These are phyloP conservation scores for Neoboletus brunneissimus DNA, from an alignment of 768 basidiomycete genomes.

Conservation along the genomic window DNA sequence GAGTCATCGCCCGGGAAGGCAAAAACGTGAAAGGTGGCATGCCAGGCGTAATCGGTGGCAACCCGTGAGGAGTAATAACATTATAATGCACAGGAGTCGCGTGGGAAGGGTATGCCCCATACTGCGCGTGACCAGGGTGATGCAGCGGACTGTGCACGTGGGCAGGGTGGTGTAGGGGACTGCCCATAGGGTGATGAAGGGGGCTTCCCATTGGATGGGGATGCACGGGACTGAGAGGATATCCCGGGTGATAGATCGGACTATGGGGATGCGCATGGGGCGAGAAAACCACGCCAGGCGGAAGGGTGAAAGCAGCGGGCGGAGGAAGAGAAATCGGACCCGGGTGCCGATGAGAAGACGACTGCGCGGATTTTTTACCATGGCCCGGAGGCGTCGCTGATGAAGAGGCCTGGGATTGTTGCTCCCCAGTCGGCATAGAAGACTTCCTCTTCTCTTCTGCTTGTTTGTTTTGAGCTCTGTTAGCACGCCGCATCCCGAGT, in stretches of 20 bases:
- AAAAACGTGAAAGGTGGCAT: slow-evolving; percentile 95
- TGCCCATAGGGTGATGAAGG: slow-evolving; percentile 40
- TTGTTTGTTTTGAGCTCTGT: slow-evolving; percentile 19
- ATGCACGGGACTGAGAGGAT: slow-evolving; percentile 30
- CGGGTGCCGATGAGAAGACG: slow-evolving; percentile 53
- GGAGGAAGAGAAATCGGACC: slow-evolving; percentile 71
- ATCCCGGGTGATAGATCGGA: slow-evolving; percentile 39
- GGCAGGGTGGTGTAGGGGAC: slow-evolving; percentile 31
- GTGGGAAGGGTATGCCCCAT: slow-evolving; percentile 26
- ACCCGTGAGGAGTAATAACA: slow-evolving; percentile 67
- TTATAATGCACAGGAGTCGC: slow-evolving; percentile 27
- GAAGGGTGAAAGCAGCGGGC: slow-evolving; percentile 45
- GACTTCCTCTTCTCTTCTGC: slow-evolving; percentile 25
- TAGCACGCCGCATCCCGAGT: slow-evolving; percentile 31
- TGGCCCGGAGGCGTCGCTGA: slow-evolving; percentile 10
- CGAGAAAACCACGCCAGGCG: slow-evolving; percentile 35
- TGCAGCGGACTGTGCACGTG: slow-evolving; percentile 33
- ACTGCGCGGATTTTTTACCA: slow-evolving; percentile 17
- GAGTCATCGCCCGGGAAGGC: slow-evolving; percentile 40
- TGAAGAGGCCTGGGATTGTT: slow-evolving; percentile 10
- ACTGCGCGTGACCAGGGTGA: slow-evolving; percentile 31
- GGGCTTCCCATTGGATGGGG: slow-evolving; percentile 31
- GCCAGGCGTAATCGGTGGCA: slow-evolving; percentile 93
- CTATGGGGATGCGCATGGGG: slow-evolving; percentile 36
- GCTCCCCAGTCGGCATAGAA: slow-evolving; percentile 15